Evolutionary conservation across 2,329 filamentous ascomycete species (phyloP), one percentile per base, ranked within the genome.

Genomic region (Fusarium keratoplasticum): DNA sequence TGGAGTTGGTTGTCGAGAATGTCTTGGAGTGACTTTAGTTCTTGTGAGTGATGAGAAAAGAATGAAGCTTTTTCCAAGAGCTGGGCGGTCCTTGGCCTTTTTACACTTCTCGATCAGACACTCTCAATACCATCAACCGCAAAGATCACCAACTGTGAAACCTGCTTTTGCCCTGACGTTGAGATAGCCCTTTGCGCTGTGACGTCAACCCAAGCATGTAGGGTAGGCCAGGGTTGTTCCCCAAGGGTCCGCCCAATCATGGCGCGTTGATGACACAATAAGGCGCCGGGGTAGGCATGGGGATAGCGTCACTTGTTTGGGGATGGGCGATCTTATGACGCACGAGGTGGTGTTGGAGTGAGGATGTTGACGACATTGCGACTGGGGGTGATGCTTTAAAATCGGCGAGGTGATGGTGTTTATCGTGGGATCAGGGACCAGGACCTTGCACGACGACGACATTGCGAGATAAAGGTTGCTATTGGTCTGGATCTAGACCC

Each of bases 71-170:
- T 62, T 42, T 4, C 16, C 8, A 64, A 70, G 65, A 44, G 33
- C 69, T 68, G 44, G 72, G 64, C 72, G 62, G 44, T 35, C 61
- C 72, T 75, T 74, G 65, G 72, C 72, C 66, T 60, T 75, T 74
- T 73, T 67, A 66, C 54, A 58, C 14, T 29, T 35, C 22, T n/a
- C 36, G 9, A n/a, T 20, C 13, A 35, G 11, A 36, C 29, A 18
- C 36, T 38, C 50, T 62, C 33, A 33, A 44, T 65, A 38, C 50
- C 47, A 67, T 71, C 52, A 44, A 22, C 14, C 9, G 16, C 18
- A 47, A 55, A 25, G 61, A 72, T 74, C 64, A 22, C 35, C 69
- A 55, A 42, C 18, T 13, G n/a, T 50, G 31, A 74, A 74, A 74
- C 71, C 71, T 74, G 71, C 71, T 74, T 74, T 71, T 36, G 11